Base-by-base conservation (phyloP, 1,284 basidiomycete genomes). In the Puccinia horiana region DNA sequence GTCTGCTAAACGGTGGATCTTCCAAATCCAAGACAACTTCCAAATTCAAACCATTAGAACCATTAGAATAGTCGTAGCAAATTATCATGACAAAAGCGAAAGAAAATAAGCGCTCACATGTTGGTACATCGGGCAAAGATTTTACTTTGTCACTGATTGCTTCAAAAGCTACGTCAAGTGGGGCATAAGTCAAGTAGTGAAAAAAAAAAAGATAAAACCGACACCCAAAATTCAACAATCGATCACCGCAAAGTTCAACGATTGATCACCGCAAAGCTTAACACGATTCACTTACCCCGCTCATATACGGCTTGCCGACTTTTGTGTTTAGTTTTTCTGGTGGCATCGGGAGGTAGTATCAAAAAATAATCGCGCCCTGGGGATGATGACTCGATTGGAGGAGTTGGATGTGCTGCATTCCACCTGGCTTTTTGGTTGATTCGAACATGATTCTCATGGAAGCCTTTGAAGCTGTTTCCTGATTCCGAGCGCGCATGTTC, bases 1-100 rank as follows among this genome's bases (percentile, higher is more conserved):
- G 54, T 56, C 61, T 49, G 44, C 44, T 69, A 26, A 80, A 80
- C 5, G 77, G 63, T 32, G 67, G 52, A 37, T 80, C 77, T n/a
- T 80, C 77, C 52, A 80, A 54, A 69, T 80, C 77, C 52, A 80
- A 32, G 23, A 72, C 77, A 56, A 80, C 77, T 80, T 35, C n/a
- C 29, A 54, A 42, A 42, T 29, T 29, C 37, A 20, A 35, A 35
- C 2, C 29, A 35, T 20, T 65, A 29, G 12, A 32, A 61, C 3
- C 44, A 72, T 72, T 49, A 72, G 69, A 69, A 47, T 14, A 35
- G 52, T 20, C 52, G 26, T 29, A 5, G 52, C 3, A 5, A 4
- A 8, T 40, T 35, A 40, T 12, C 26, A 40, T 32, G 49, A 58
- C 69, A 26, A 49, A 37, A 32, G 2, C 47, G 23, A 23, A 18